Base-by-base conservation (phyloP, 2,329 filamentous ascomycete species). In the Curvularia spicifera region DNA sequence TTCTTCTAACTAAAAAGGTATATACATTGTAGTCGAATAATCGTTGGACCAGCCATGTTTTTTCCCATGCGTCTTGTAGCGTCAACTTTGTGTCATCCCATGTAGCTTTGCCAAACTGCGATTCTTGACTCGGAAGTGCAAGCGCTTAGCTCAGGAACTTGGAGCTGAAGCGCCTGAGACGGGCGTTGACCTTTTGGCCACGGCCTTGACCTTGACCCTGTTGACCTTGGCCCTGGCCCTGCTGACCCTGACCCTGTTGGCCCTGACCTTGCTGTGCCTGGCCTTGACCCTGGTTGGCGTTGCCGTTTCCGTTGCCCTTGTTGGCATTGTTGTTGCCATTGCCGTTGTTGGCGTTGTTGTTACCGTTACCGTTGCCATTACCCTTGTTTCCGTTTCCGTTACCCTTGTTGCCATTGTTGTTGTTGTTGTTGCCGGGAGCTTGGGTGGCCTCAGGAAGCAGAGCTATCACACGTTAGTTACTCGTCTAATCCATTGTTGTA, bases 371-470 rank as follows among this genome's bases (percentile, higher is more conserved):
- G 6, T 40, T 54, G 18, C 60, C 53, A 7, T 52, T 57, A 28
- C 54, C 59, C 5, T 40, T 54, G 28, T n/a, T 58, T 56, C 56
- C 58, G 24, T 57, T 60, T 0, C 53, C 65, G 40, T 51, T 57
- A 28, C 54, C 59, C 5, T 40, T 54, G 28, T n/a, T 58, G 58
- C 56, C 58, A 24, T 57, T 60, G 1, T 51, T 64, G 40, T 51
- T 56, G 12, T 60, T 51, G 42, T 31, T 31, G 29, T 31, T 31
- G 29, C 29, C 29, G 10, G 64, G 48, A 26, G 63, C 47, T 22
- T 48, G 46, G 13, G 58, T 60, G 3, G 64, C 62, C 12, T 61
- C 60, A 5, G 65, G 60, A 15, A 62, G 56, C 28, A 67, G 68
- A 42, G 61, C 65, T 69, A 35, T 15, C 2, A 20, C 15, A 8